Evolutionary conservation across 306 rosid genomes (phyloP), one percentile per base, ranked within the genome.

Genomic region (Dryas octopetala): DNA sequence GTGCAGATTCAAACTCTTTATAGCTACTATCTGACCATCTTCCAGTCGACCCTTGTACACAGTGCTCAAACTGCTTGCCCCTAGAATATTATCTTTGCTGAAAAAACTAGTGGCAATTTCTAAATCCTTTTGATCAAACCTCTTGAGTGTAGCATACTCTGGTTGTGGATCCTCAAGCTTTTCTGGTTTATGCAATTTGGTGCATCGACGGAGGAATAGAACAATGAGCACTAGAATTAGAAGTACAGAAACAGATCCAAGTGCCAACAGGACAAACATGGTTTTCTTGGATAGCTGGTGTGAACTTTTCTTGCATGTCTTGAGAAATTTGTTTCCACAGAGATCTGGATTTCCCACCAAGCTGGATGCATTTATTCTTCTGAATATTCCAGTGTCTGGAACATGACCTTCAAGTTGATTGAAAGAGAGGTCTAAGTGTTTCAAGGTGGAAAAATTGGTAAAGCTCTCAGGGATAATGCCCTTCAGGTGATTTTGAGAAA

Each of bases 11-110:
- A 93, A 74, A 54, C 66, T 86, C 84, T 93, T 91, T 75, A 93
- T 59, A 44, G 97, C 97, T 71, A 83, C 85, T 68, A 71, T 65
- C 78, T 78, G 74, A 60, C 90, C 89, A 53, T 84, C 83, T 79
- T 75, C 90, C 17, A 91, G 54, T 74, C 76, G 84, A 73, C 96
- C 98, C 80, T 76, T 89, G 85, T 86, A 90, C 78, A 93, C 98
- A 23, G 90, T 93, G 89, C 98, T 93, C 91, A 90, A 82, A 74
- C 77, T 77, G 83, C 95, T 93, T 58, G 90, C 71, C 46, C 98
- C 98, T 14, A 93, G 80, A 79, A 90, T 70, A 50, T 81, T 83
- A 61, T 85, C 81, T 9, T 76, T 16, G 9, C 84, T 83, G 86
- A 90, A 93, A 78, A 71, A 84, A 54, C 66, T 75, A 6, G 96